A percentile compares a stretch with the other conserved stretches of the same genome.
Evolutionary conservation across 768 basidiomycete species (phyloP).

Genomic region (Megacollybia marginata): DNA sequence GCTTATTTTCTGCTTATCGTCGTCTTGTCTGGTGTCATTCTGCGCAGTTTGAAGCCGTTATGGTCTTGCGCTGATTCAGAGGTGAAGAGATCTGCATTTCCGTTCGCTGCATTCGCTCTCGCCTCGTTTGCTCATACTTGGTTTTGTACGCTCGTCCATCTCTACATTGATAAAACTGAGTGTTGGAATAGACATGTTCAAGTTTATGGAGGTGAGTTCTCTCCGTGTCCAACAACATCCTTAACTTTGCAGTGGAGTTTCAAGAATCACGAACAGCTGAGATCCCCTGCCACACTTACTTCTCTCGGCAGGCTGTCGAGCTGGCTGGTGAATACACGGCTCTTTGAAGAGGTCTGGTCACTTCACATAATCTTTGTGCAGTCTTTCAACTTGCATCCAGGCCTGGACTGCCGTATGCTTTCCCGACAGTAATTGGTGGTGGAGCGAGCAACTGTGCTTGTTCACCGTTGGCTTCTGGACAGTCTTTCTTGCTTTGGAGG

Average conservation of each 20-base stretch:
- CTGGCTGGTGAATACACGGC: constrained; percentile 47
- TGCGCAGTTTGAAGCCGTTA: constrained; percentile 5
- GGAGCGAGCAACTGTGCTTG: constrained; percentile 57
- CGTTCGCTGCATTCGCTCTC: constrained; percentile 25
- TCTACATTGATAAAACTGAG: no score
- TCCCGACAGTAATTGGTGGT: constrained; percentile 55
- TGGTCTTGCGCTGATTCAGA: neutral
- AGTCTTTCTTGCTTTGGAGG: constrained; percentile 41
- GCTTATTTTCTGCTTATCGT: constrained; percentile 29
- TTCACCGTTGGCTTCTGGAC: constrained; percentile 56
- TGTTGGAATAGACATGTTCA: constrained; percentile 33
- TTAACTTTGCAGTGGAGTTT: constrained; percentile 45
- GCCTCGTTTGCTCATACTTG: constrained; percentile 38
- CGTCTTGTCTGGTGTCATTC: constrained; percentile 19
- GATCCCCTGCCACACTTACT: neutral
- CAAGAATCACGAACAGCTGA: constrained; percentile 29
- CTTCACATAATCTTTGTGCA: constrained; percentile 14
- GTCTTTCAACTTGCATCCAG: neutral
- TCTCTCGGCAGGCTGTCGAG: constrained; percentile 29
- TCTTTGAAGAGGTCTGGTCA: constrained; percentile 56
- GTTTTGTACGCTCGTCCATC: constrained; percentile 32
- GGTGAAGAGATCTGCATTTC: constrained; percentile 4
- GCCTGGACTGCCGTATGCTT: constrained; percentile 33
- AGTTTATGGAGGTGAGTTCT: constrained; percentile 33
- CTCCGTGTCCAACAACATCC: neutral